A percentile compares a stretch with the other conserved stretches of the same genome.
These are phyloP conservation scores for Dendrothele bispora DNA, from an alignment of 768 basidiomycete genomes.

Conservation along the genomic window DNA sequence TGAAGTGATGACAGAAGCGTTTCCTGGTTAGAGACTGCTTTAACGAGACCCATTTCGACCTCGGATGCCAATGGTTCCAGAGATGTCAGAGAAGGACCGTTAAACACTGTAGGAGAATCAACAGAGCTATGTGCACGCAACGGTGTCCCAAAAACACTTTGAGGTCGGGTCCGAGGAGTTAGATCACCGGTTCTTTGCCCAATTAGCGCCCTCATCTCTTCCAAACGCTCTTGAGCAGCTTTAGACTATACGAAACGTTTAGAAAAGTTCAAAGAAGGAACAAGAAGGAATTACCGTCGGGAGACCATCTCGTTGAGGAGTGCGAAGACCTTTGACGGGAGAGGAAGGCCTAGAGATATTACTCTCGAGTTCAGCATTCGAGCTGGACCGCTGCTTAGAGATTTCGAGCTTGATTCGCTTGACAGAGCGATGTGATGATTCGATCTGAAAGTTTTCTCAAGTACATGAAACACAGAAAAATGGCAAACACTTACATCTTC, in stretches of 20 bases:
- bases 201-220: slow-evolving; percentile 82
- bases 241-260: slow-evolving; percentile 46
- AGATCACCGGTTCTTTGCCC: slow-evolving; percentile 54
- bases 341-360: slow-evolving; percentile 48
- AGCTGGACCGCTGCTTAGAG: slow-evolving; percentile 38
- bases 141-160: slow-evolving; percentile 33
- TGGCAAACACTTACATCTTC: slow-evolving; percentile 56
- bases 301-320: slow-evolving; percentile 41
- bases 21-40: slow-evolving; percentile 55
- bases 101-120: slow-evolving; percentile 3
- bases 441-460: slow-evolving; percentile 48
- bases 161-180: slow-evolving; percentile 48
- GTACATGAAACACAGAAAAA: neutral
- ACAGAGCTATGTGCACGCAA: slow-evolving; percentile 16
- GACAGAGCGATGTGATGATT: slow-evolving; percentile 65
- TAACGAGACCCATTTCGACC: slow-evolving; percentile 55
- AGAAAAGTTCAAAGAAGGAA: slow-evolving; percentile 4
- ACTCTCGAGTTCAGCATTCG: slow-evolving; percentile 22
- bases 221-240: slow-evolving; percentile 76
- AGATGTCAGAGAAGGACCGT: slow-evolving; percentile 25
- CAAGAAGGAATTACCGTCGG: slow-evolving; percentile 37
- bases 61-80: slow-evolving; percentile 57
- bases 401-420: slow-evolving; percentile 77
- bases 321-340: slow-evolving; percentile 55
- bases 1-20: slow-evolving; percentile 51